Conservation (phyloP, 352 stramenopile species). For the Globisporangium takayamanum region DNA sequence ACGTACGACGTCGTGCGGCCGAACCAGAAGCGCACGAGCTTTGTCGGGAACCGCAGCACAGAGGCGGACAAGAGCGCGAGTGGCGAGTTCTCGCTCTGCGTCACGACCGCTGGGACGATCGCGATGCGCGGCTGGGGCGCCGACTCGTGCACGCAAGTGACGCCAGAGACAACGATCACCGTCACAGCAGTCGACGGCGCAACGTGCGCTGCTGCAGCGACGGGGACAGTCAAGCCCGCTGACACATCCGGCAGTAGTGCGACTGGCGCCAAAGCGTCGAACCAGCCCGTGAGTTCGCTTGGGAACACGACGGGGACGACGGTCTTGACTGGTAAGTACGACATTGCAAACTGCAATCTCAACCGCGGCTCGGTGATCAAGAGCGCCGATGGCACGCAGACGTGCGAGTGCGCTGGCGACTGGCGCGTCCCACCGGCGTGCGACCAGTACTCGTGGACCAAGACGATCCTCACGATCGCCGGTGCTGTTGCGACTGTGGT, state of each 20-base stretch:
- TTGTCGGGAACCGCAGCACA: slow-evolving; percentile 28
- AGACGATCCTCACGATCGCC: slow-evolving; percentile 48
- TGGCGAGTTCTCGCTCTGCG: slow-evolving; percentile 56
- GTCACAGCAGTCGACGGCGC: slow-evolving; percentile 15
- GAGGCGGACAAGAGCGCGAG: slow-evolving; percentile 21
- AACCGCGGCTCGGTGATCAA: slow-evolving; percentile 41
- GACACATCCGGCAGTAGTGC: neutral
- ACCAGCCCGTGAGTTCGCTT: slow-evolving; percentile 8
- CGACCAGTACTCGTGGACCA: slow-evolving; percentile 42
- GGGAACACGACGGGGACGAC: slow-evolving; percentile 11
- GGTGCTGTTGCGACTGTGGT: slow-evolving; percentile 51
- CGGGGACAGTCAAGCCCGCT: slow-evolving; percentile 4
- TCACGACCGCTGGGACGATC: slow-evolving; percentile 40
- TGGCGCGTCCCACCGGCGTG: slow-evolving; percentile 52
- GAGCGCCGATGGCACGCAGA: slow-evolving; percentile 23
- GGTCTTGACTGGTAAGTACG: slow-evolving; percentile 14
- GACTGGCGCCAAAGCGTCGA: neutral
- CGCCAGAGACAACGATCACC: slow-evolving; percentile 34
- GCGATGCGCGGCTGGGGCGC: slow-evolving; percentile 54
- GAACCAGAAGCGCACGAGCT: slow-evolving; percentile 59
- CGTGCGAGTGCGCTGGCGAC: slow-evolving; percentile 54
- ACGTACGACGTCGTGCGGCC: slow-evolving; percentile 53
- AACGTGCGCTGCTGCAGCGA: neutral
- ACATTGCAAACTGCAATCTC: slow-evolving; percentile 37
- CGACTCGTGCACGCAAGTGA: slow-evolving; percentile 45